A percentile compares a stretch with the other conserved stretches of the same genome.
Conservation (phyloP, 1,284 basidiomycete species). For the Boletus smithii region DNA sequence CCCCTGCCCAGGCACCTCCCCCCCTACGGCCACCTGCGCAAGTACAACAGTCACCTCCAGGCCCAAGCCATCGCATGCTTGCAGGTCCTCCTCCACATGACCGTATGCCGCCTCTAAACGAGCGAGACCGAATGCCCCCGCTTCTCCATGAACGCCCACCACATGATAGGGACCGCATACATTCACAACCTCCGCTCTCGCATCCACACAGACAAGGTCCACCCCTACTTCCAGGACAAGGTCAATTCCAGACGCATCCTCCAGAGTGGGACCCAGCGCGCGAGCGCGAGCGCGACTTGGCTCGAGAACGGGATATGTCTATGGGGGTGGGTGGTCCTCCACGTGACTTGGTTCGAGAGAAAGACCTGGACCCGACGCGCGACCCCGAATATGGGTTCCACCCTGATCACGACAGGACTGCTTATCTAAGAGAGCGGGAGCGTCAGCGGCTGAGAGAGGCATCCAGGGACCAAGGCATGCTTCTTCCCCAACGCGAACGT, state of each 20-base stretch:
- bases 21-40: conserved; percentile 15
- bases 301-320: conserved; percentile 24
- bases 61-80: conserved; percentile 22
- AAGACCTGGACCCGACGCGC: conserved; percentile 22
- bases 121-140: conserved; percentile 28
- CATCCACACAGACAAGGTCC: conserved; percentile 23
- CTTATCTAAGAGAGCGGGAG: conserved; percentile 30
- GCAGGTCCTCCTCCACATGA: conserved; percentile 22
- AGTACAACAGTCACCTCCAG: conserved; percentile 27
- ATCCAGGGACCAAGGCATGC: conserved; percentile 20
- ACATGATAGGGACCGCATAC: conserved; percentile 32
- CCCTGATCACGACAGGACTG: conserved; percentile 24
- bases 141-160: conserved; percentile 27
- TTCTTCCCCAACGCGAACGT: conserved; percentile 27
- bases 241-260: conserved; percentile 34
- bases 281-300: conserved; percentile 23
- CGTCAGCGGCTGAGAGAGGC: conserved; percentile 22
- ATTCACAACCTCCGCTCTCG: conserved; percentile 21
- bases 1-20: conserved; percentile 15
- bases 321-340: conserved; percentile 17
- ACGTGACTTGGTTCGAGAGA: conserved; percentile 28
- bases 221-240: conserved; percentile 28
- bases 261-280: conserved; percentile 30
- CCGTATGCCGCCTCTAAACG: conserved; percentile 23
- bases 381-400: conserved; percentile 24